These are phyloP conservation scores for Nicotiana rustica DNA, from an alignment of 305 asterid species.

Conservation along the genomic window DNA sequence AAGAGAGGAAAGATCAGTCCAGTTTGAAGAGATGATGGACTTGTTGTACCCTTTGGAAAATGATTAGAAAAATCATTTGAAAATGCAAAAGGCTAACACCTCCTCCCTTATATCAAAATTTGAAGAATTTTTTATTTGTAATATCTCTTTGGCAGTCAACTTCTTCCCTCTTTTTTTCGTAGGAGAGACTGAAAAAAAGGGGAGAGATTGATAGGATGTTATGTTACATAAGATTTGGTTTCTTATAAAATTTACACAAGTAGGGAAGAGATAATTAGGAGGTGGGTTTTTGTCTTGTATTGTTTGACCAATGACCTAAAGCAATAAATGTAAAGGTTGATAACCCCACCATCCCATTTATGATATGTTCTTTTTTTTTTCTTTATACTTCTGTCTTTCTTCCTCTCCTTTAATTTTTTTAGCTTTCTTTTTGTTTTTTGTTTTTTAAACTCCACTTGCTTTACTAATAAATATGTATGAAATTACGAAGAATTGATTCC, in stretches of 20 bases:
- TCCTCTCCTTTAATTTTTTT: neutral
- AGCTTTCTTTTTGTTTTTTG: neutral
- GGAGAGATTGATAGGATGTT: neutral
- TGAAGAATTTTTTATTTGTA: neutral
- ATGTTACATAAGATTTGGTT: neutral
- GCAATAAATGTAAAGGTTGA: constrained; percentile 23
- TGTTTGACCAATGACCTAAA: constrained; percentile 25
- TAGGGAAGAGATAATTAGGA: neutral
- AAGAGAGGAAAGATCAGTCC: neutral
- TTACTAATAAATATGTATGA: constrained; percentile 13
- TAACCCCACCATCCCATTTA: constrained; percentile 27
- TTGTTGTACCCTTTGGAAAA: neutral
- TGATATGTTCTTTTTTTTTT: neutral
- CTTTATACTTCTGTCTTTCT: neutral
- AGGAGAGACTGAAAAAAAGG: neutral
- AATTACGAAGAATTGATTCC: constrained; percentile 24
- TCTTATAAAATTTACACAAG: neutral
- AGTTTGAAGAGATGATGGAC: neutral
- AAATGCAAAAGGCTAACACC: neutral
- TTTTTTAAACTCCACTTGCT: constrained; percentile 14
- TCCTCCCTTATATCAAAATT: neutral
- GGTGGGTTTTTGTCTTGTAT: constrained; percentile 10
- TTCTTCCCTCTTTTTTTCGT: neutral
- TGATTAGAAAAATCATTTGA: neutral
- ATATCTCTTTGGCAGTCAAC: neutral